A percentile compares a stretch with the other conserved stretches of the same genome.
Evolutionary conservation across 2,329 filamentous ascomycete species (phyloP).

Genomic region (Pyricularia grisea): DNA sequence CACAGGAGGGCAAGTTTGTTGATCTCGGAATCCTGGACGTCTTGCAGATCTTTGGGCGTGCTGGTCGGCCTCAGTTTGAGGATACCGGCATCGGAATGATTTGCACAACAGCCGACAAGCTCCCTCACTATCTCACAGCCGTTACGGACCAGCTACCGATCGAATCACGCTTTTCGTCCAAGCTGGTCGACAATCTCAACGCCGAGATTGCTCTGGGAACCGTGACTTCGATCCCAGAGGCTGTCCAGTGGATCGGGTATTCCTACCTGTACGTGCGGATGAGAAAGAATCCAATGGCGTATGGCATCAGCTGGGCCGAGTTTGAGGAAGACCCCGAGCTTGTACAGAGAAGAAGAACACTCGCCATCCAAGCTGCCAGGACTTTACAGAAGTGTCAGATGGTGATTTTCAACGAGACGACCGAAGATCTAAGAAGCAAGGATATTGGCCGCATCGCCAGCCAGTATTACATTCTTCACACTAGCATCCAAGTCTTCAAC

Average conservation of each 20-base stretch:
- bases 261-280: constrained; percentile 97
- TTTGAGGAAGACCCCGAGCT: constrained; percentile 79
- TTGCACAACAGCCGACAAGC: constrained; percentile 88
- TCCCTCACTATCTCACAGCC: constrained; percentile 82
- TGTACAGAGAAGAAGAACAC: constrained; percentile 72
- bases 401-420: constrained; percentile 96
- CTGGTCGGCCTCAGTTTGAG: constrained; percentile 93
- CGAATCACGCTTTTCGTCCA: constrained; percentile 90
- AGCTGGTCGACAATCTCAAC: constrained; percentile 93
- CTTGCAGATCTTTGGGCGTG: constrained; percentile 95
- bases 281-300: constrained; percentile 81
- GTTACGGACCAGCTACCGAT: constrained; percentile 96
- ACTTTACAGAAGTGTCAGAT: constrained; percentile 90
- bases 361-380: constrained; percentile 81
- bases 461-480: constrained; percentile 91
- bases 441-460: constrained; percentile 95
- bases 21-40: constrained; percentile 95
- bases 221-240: constrained; percentile 87
- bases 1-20: constrained; percentile 92
- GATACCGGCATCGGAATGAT: constrained; percentile 98
- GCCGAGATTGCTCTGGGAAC: constrained; percentile 91
- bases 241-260: constrained; percentile 95
- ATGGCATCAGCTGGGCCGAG: constrained; percentile 93
- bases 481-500: constrained; percentile 94
- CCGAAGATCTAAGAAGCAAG: constrained; percentile 86